Percentiles rank a stretch among this genome's conserved stretches.
Conservation (phyloP, 139 green algal species). For the Nannochloris sp. region DNA sequence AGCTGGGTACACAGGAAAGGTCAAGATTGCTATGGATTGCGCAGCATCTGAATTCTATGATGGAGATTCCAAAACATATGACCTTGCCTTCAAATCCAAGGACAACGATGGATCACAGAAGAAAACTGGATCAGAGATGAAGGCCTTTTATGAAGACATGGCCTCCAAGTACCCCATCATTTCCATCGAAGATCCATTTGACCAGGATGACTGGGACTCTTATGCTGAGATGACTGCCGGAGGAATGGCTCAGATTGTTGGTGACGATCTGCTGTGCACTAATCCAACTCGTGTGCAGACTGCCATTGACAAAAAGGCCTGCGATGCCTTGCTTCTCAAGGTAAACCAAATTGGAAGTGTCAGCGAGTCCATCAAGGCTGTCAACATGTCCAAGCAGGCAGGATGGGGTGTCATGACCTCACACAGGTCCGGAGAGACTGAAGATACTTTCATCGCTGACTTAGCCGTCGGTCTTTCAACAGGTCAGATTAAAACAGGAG, state of each 20-base stretch:
- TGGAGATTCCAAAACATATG: conserved; percentile 85
- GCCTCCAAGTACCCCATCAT: conserved; percentile 91
- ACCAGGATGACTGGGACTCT: conserved; percentile 95
- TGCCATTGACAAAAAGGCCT: conserved; percentile 88
- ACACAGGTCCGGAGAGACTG: conserved; percentile 90
- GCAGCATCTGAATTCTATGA: conserved; percentile 93
- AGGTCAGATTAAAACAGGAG: conserved; percentile 99
- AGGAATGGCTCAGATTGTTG: conserved; percentile 83
- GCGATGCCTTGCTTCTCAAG: conserved; percentile 97
- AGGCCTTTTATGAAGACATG: conserved; percentile 51
- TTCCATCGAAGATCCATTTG: conserved; percentile 98
- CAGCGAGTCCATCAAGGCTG: conserved; percentile 92
- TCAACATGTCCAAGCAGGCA: conserved; percentile 84
- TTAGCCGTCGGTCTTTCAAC: conserved; percentile 90
- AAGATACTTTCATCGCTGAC: conserved; percentile 98
- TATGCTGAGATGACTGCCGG: conserved; percentile 57
- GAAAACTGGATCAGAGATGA: conserved; percentile 51
- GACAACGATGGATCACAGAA: conserved; percentile 77
- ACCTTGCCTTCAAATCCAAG: conserved; percentile 88
- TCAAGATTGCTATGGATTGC: conserved; percentile 99
- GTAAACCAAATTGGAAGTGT: conserved; percentile 78
- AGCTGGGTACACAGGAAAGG: conserved; percentile 79
- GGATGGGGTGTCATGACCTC: conserved; percentile 96
- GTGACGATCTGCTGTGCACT: conserved; percentile 96
- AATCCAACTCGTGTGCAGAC: conserved; percentile 86